These are phyloP conservation scores for Dacryopinax spathularia DNA, from an alignment of 768 basidiomycete species.

Conservation along the genomic window DNA sequence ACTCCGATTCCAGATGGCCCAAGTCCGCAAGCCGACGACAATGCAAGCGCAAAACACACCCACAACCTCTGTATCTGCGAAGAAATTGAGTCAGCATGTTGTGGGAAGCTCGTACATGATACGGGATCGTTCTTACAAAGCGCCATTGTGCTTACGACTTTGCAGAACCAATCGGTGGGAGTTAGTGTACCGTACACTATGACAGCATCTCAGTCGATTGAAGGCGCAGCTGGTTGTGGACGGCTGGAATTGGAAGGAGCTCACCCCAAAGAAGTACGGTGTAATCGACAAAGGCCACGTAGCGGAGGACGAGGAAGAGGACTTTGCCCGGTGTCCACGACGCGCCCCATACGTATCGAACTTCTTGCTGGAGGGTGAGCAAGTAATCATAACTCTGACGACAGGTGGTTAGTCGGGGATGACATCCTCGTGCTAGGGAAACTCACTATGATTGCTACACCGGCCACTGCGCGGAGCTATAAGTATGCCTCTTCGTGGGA, in stretches of 20 bases:
- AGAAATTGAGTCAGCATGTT: background rate
- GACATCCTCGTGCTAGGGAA: too few relatives aligned
- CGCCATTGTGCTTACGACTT: too few relatives aligned
- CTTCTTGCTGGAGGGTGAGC: background rate
- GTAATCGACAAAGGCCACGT: background rate
- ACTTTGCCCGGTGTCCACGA: background rate
- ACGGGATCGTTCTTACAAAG: too few relatives aligned
- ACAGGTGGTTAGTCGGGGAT: too few relatives aligned
- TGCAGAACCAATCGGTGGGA: too few relatives aligned
- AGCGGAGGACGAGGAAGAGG: background rate
- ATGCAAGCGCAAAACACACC: background rate
- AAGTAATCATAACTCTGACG: background rate
- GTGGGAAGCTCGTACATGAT: background rate
- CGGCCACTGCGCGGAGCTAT: too few relatives aligned
- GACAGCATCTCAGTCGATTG: background rate
- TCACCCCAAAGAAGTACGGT: background rate
- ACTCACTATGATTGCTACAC: too few relatives aligned
- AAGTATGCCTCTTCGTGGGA: too few relatives aligned
- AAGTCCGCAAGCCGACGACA: background rate
- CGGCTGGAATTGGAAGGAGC: background rate
- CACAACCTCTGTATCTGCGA: background rate
- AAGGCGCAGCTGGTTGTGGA: background rate
- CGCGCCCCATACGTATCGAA: background rate
- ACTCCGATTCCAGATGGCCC: background rate
- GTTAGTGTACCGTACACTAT: too few relatives aligned